Evolutionary conservation across 2,329 filamentous ascomycete species (phyloP), one percentile per base, ranked within the genome.

Genomic region (Xylariaceae sp.): DNA sequence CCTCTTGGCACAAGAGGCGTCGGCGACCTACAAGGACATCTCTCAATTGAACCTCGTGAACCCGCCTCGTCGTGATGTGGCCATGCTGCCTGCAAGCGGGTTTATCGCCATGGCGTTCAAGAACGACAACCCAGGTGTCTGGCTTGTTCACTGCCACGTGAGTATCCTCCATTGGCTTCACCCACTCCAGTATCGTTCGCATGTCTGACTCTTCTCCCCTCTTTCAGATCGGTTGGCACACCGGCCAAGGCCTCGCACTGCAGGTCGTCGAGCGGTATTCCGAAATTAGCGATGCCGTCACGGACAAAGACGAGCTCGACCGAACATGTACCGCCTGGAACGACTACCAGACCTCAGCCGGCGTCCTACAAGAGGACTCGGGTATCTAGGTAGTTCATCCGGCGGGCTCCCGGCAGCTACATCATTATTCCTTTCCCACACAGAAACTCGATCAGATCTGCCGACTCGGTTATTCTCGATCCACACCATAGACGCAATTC

Each of bases 101-200:
- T 80, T 77, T 67, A 62, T 84, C 2, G 77, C 77, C 2, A 72
- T 84, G 42, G 80, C 76, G 0, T 83, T 82, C 68, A 65, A 74
- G 59, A 74, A 77, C 0, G 77, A 84, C 67, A 83, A 83, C 64
- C 81, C 81, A 0, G 81, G 81, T 37, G 72, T 74, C 18, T 80
- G 77, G 77, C 65, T 78, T n/a, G 72, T 77, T 67, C 69, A 71
- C 59, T 71, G 69, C 58, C 69, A 71, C 57, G 64, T 68, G 39
- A 64, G 65, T 61, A 30, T 30, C 23, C 15, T 10, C 37, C 8
- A 51, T 35, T 4, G 17, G 37, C 9, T 42, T 17, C 10, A 15
- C 4, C 34, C 35, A 23, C 8, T 9, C 1, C 2, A 8, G 23
- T 30, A 30, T 30, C 35, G 4, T 51, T 23, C 23, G 18, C 30